phyloP scores from a whole-genome alignment of 805 yeast species.

The Candida hungchunana region DNA sequence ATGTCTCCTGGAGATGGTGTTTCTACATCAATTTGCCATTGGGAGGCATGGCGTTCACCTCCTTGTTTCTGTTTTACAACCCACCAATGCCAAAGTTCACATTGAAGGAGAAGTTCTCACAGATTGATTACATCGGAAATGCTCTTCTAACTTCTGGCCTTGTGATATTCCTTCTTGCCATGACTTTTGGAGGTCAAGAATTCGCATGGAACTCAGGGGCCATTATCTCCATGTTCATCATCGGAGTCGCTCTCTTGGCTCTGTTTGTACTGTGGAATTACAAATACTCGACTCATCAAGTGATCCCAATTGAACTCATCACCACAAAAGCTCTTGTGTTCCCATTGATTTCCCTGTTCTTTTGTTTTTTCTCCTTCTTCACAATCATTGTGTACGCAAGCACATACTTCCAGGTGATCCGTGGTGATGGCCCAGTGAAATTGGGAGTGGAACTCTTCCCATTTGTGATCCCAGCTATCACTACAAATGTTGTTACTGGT shows the following conservation, averaged over 20 bases:
- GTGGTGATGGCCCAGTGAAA: slow-evolving; percentile 24
- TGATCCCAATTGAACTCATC: slow-evolving; percentile 39
- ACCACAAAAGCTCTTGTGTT: slow-evolving; percentile 33
- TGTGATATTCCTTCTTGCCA: slow-evolving; percentile 42
- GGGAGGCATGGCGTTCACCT: slow-evolving; percentile 46
- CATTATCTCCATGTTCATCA: slow-evolving; percentile 41
- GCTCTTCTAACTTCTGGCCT: slow-evolving; percentile 38
- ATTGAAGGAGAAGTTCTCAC: slow-evolving; percentile 32
- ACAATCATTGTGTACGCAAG: slow-evolving; percentile 33
- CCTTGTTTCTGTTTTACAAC: slow-evolving; percentile 38
- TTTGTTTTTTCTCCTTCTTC: slow-evolving; percentile 38
- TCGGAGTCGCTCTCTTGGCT: slow-evolving; percentile 17
- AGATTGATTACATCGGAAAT: slow-evolving; percentile 46
- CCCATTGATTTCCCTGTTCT: slow-evolving; percentile 26
- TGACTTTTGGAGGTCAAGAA: slow-evolving; percentile 50
- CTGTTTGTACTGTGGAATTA: slow-evolving; percentile 7
- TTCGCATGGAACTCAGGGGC: slow-evolving; percentile 51
- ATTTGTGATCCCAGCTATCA: slow-evolving; percentile 13
- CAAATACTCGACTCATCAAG: slow-evolving; percentile 5
- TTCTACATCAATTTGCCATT: slow-evolving; percentile 66
- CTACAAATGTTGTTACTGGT: slow-evolving; percentile 22
- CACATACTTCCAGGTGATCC: slow-evolving; percentile 48
- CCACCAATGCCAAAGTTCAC: slow-evolving; percentile 42
- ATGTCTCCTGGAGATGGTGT: slow-evolving; percentile 70
- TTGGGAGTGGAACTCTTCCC: slow-evolving; percentile 22